Conservation (phyloP, 257 asterid genomes). For the Nicotiana undulata region DNA sequence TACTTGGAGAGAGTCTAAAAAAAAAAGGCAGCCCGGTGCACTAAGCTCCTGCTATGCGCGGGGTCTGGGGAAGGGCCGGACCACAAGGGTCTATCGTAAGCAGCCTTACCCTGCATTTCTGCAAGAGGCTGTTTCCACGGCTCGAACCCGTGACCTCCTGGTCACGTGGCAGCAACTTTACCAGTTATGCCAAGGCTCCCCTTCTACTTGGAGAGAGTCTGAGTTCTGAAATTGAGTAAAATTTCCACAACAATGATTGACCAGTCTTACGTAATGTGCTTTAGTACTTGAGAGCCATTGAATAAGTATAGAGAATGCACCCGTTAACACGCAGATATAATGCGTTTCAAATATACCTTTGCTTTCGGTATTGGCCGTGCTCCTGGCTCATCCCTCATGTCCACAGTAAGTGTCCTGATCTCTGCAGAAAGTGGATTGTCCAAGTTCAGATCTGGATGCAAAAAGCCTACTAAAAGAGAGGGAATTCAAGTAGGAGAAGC, state of each 20-base stretch:
- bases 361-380: conserved; percentile 57
- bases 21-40: too few species aligned
- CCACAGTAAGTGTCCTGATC: conserved; percentile 57
- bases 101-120: too few species aligned
- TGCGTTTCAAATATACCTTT: conserved; percentile 27
- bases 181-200: too few species aligned
- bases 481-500: neutral
- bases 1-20: neutral
- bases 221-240: neutral
- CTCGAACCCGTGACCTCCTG: too few species aligned
- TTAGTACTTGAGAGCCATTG: neutral
- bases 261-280: neutral
- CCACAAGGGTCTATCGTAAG: too few species aligned
- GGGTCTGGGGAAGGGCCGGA: too few species aligned
- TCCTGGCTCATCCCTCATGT: conserved; percentile 63
- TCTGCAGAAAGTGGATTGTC: conserved; percentile 16
- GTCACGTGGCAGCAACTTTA: too few species aligned
- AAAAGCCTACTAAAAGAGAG: neutral
- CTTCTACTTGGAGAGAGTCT: neutral
- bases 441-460: neutral
- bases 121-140: too few species aligned
- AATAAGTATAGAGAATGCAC: neutral
- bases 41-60: too few species aligned
- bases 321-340: neutral
- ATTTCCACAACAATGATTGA: neutral